Base-by-base conservation (phyloP, 352 stramenopile genomes). In the Pythium apleroticum region DNA sequence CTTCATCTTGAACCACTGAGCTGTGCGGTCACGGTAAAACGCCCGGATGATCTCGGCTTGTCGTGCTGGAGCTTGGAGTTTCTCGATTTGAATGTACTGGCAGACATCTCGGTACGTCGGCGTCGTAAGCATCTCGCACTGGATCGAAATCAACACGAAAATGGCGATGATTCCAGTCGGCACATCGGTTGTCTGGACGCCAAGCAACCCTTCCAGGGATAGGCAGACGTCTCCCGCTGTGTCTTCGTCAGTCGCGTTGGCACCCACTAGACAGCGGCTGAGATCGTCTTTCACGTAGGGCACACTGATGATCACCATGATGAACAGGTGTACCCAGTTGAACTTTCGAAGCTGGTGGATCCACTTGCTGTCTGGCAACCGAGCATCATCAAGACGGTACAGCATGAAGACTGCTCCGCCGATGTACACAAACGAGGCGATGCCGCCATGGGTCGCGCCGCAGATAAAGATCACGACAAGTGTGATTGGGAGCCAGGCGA, bases 141-240 rank as follows among this genome's bases (percentile, higher is more conserved):
- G 86, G n/a, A 96, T 87, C 11, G 84, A 89, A 57, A 94, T 90
- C 55, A 95, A 43, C 20, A 91, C 75, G 49, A 92, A 96, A 5
- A 95, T 82, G 4, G 76, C 77, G 58, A 96, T 95, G 19, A 93
- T 71, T 2, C 82, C 82, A 48, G 81, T 75, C 0, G 86, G 84
- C 30, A 80, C 77, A 25, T 65, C 76, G 20, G 66, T 69, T 5
- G 75, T 76, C 48, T 86, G 74, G 11, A 96, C 69, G 1, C 88
- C 88, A 4, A 95, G 66, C 1, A 93, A 50, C 43, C 90, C 86
- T 1, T 85, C 76, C 9, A 93, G 63, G 0, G 86, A 90, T 62
- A 95, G 77, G 45, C 88, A 96, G 35, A 69, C 66, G 31, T 71
- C 66, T 9, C 64, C 64, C 0, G 66, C 52, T 20, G 52, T 69